These are phyloP conservation scores for Xylaria sp. DNA, from an alignment of 2,329 filamentous ascomycete species.

Conservation along the genomic window DNA sequence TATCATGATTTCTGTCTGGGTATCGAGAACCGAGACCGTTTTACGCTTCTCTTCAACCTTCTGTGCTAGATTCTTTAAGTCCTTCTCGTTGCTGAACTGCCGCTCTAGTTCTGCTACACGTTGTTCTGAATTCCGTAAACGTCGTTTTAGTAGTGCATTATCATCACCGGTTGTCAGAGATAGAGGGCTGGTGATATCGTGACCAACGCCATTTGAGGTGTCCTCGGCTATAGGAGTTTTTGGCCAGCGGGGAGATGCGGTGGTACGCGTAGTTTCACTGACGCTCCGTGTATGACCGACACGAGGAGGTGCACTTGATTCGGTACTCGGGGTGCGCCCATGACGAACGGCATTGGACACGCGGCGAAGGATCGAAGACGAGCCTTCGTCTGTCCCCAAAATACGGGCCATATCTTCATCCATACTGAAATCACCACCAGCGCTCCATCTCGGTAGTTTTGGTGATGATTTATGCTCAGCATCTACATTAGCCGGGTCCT, in stretches of 20 bases:
- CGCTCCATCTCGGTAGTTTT: slow-evolving; percentile 78
- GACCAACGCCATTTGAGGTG: slow-evolving; percentile 57
- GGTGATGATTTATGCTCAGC: slow-evolving; percentile 66
- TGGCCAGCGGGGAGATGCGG: slow-evolving; percentile 75
- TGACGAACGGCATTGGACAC: slow-evolving; percentile 96
- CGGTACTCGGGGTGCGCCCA: slow-evolving; percentile 86
- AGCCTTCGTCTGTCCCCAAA: slow-evolving; percentile 79
- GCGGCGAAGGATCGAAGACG: slow-evolving; percentile 83
- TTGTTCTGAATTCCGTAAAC: slow-evolving; percentile 84
- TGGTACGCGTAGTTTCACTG: slow-evolving; percentile 73
- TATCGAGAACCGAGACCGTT: slow-evolving; percentile 93
- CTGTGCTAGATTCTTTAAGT: slow-evolving; percentile 81
- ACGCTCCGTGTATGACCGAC: slow-evolving; percentile 69
- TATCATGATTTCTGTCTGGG: slow-evolving; percentile 94
- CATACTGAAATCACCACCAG: slow-evolving; percentile 88
- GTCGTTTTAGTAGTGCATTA: slow-evolving; percentile 73
- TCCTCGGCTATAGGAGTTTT: slow-evolving; percentile 73
- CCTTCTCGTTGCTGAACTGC: slow-evolving; percentile 75
- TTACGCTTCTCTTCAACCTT: slow-evolving; percentile 93
- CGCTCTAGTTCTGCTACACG: slow-evolving; percentile 86
- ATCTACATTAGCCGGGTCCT: slow-evolving; percentile 60
- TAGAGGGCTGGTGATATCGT: slow-evolving; percentile 78
- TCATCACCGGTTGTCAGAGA: slow-evolving; percentile 72
- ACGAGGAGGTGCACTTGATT: slow-evolving; percentile 59
- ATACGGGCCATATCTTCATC: slow-evolving; percentile 96